Percentiles rank a stretch among this genome's conserved stretches.
Evolutionary conservation across 2,329 filamentous ascomycete species (phyloP).

Genomic region (Cordyceps javanica): DNA sequence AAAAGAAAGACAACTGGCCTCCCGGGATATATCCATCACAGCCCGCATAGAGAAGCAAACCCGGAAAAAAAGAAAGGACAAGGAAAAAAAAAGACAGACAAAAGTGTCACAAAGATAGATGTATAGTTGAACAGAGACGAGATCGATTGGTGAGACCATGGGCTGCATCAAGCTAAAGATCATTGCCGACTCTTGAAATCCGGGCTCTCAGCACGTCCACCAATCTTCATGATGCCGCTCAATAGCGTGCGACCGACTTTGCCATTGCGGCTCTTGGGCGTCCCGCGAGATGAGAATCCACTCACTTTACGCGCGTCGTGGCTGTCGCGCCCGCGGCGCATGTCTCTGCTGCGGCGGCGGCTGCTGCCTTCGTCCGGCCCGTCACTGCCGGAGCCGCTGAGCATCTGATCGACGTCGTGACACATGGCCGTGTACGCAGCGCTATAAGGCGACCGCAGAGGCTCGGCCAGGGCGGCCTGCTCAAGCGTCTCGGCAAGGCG

Average conservation of each 20-base stretch:
- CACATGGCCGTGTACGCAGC: slow-evolving; percentile 17
- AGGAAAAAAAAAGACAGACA: not conserved
- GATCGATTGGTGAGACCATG: not conserved
- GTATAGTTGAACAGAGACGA: not conserved
- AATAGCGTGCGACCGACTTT: slow-evolving; percentile 36
- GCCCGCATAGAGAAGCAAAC: not conserved
- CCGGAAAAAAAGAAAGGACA: too few relatives aligned
- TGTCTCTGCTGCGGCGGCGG: slow-evolving; percentile 28
- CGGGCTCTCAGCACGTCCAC: slow-evolving; percentile 34
- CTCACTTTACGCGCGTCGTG: slow-evolving; percentile 23
- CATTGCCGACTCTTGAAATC: slow-evolving; percentile 25
- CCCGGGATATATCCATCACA: not conserved
- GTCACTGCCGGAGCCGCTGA: slow-evolving; percentile 49
- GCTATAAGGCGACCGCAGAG: slow-evolving; percentile 2
- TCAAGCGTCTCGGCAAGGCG: slow-evolving; percentile 45
- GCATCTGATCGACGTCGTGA: slow-evolving; percentile 30
- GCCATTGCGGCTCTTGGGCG: slow-evolving; percentile 31
- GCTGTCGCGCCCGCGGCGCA: slow-evolving; percentile 23
- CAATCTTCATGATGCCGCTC: slow-evolving; percentile 40
- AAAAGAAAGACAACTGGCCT: not conserved
- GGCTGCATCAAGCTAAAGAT: not conserved
- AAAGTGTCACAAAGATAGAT: not conserved
- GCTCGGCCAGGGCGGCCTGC: slow-evolving; percentile 31
- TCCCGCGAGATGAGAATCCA: slow-evolving; percentile 22
- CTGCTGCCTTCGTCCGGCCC: slow-evolving; percentile 20